Percentiles rank a stretch among this genome's conserved stretches.
Conservation (phyloP, 2,329 filamentous ascomycete genomes). For the Neofusicoccum umdonicola region DNA sequence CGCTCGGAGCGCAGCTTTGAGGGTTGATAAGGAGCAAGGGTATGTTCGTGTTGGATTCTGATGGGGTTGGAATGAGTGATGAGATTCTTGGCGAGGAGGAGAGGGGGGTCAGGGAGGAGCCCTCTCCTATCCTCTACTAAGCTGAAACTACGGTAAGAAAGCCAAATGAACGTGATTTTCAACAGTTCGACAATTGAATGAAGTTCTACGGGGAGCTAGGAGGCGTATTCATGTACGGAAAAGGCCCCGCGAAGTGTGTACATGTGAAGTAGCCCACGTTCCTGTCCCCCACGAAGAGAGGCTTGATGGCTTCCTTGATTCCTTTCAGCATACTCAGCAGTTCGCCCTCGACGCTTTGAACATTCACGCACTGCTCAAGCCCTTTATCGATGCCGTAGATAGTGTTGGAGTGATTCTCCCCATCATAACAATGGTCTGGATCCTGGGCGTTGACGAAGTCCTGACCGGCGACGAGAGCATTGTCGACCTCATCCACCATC, state of each 20-base stretch:
- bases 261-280: conserved; percentile 1
- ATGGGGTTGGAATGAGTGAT: too few species aligned
- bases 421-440: neutral
- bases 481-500: neutral
- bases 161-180: too few species aligned
- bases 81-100: too few species aligned
- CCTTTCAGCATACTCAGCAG: neutral
- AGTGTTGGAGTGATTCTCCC: neutral
- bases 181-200: neutral
- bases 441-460: neutral
- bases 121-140: too few species aligned
- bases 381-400: neutral
- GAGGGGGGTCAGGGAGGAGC: too few species aligned
- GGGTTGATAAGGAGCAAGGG: too few species aligned
- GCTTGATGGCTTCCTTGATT: neutral
- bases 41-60: too few species aligned
- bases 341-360: neutral
- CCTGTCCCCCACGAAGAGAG: neutral
- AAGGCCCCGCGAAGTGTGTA: neutral
- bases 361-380: neutral
- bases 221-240: neutral
- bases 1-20: too few species aligned
- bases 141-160: too few species aligned
- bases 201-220: neutral
- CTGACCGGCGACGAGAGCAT: neutral